Base-by-base conservation (phyloP, 2,329 filamentous ascomycete species). In the Curvularia sp. region DNA sequence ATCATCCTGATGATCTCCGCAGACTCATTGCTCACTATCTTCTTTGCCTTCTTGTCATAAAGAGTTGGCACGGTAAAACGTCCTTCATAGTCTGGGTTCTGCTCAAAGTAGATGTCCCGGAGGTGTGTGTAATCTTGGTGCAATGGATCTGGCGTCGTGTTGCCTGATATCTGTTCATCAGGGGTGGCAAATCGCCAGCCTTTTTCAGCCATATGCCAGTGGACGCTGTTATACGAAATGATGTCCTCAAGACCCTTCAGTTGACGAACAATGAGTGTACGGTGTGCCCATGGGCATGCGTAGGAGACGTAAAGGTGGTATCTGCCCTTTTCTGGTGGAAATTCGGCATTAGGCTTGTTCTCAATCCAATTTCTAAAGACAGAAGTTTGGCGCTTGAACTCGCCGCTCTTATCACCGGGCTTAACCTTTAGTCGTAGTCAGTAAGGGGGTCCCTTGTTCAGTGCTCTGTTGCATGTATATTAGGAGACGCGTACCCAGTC, bases 221-320 rank as follows among this genome's bases (percentile, higher is more conserved):
- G 93, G 52, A 97, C 93, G n/a, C 86, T 87, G 0, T 92, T 95
- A 59, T 86, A 83, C 5, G 86, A 81, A 66, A 99, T 88, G 65
- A 95, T 84, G 55, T 96, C 89, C 69, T 98, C 91, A 0, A 99
- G 84, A 0, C 94, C 95, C 81, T 98, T 99, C 71, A 99, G 84
- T 76, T 92, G 89, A 57, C 94, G 86, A 2, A 91, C 90, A 67
- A 98, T 97, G 65, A 98, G 83, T 0, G 92, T 89, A 42, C 95
- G 89, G 73, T 92, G 92, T 5, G 94, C 93, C 93, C 93, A 97
- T 3, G 93, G 93, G 78, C 93, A 97, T 6, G 93, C 93, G 78
- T 96, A 97, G 71, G 90, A 94, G 66, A 97, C 89, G 75, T 94
- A 99, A 69, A 99, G 87, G 79, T 99, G 95, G 77, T 99, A 99